Percentiles rank a stretch among this genome's conserved stretches.
phyloP scores from a whole-genome alignment of 1,284 basidiomycete species.

The Pholiota adiposa region DNA sequence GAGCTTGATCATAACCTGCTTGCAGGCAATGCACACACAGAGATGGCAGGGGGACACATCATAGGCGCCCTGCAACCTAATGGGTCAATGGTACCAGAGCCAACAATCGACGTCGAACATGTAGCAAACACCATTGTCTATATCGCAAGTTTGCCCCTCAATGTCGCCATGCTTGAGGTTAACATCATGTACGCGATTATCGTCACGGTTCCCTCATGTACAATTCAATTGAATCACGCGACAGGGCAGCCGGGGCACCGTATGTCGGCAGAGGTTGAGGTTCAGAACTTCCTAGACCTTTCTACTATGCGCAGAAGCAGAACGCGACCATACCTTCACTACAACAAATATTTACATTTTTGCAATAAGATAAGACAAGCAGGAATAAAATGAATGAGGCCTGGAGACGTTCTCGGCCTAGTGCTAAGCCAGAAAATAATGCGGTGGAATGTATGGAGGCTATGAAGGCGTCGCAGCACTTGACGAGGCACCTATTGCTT shows the following conservation, averaged over 20 bases:
- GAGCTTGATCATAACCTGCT: background rate
- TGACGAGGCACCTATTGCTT: slow-evolving; percentile 46
- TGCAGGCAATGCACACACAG: slow-evolving; percentile 67
- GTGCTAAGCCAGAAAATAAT: too few species aligned
- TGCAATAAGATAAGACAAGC: background rate
- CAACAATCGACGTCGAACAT: slow-evolving; percentile 69
- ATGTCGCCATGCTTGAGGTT: slow-evolving; percentile 72
- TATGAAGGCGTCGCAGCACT: slow-evolving; percentile 26
- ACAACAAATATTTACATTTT: slow-evolving; percentile 5
- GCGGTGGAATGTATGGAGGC: background rate
- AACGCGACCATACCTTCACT: background rate
- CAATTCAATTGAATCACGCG: slow-evolving; percentile 1
- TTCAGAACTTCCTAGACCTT: background rate
- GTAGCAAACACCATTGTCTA: slow-evolving; percentile 76
- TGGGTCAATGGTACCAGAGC: slow-evolving; percentile 62
- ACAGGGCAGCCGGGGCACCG: slow-evolving; percentile 62
- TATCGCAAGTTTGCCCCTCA: slow-evolving; percentile 67
- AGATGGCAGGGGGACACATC: slow-evolving; percentile 50
- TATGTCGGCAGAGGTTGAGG: slow-evolving; percentile 64
- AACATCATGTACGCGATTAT: slow-evolving; percentile 68
- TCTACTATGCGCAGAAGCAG: background rate
- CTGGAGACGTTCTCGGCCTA: background rate
- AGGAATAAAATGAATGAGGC: background rate
- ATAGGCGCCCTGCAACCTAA: slow-evolving; percentile 70
- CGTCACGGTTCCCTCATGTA: background rate